Evolutionary conservation across 129 eudicot species (phyloP), one percentile per base, ranked within the genome.

Genomic region (Ambrosia artemisiifolia): DNA sequence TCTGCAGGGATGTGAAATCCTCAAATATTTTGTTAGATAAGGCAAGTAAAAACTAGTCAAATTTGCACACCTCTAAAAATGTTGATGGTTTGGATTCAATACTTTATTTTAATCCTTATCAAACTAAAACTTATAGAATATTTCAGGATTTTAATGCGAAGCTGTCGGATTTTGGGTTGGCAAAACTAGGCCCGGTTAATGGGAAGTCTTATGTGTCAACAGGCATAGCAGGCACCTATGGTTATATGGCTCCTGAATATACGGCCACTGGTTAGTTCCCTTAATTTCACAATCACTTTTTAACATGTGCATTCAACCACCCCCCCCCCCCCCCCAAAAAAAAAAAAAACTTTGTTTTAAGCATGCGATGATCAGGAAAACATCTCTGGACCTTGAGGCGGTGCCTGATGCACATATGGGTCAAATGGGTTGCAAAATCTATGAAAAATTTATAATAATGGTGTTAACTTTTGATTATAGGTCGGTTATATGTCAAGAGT

Each of bases 221-320:
- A 5, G 75, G 61, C 47, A 69, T 85, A 46, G 84, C 77, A 6
- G 91, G 97, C 54, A 87, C 95, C 5, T 83, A 83, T 40, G 96
- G 96, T 35, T 90, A 90, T 65, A 83, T 84, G 2, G 94, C 96
- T 64, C 96, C 94, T 7, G 96, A 90, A 65, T 90, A 90, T 69
- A 55, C 82, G 43, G 83, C 89, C 40, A 89, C 93, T 1, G 90
- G 96, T 89, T 66, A 62, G 78, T 80, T 42, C 50, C 48, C 51
- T 48, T 75, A 3, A n/a, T n/a, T 10, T 6, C 60, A 53, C 10
- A 8, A 18, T 17, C 32, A 19, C 61, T 8, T 7, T 5, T 50
- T 20, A 24, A 17, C 17, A 17, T 17, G 11, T 51, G 59, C 28
- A 51, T 6, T 19, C 28, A 16, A 50, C 13, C 53, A 12, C 53